These are phyloP conservation scores for Pseudogymnoascus sp. DNA, from an alignment of 2,329 filamentous ascomycete species.

Conservation along the genomic window DNA sequence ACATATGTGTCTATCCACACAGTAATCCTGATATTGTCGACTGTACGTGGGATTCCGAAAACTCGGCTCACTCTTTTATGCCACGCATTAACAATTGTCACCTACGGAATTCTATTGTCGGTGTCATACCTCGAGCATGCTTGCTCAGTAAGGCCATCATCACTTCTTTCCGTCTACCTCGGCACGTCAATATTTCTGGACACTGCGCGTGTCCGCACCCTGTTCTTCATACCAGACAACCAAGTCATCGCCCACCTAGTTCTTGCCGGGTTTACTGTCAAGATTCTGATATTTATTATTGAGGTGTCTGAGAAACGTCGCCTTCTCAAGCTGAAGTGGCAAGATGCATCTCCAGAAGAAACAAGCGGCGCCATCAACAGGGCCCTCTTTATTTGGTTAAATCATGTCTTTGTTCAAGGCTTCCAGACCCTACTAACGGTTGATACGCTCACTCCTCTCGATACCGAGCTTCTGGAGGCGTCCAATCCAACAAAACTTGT, in stretches of 20 bases:
- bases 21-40: not conserved
- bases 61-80: not conserved
- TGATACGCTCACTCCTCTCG: conserved; percentile 24
- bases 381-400: conserved; percentile 34
- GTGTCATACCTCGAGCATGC: conserved; percentile 33
- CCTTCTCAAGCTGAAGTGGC: conserved; percentile 25
- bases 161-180: conserved; percentile 37
- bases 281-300: conserved; percentile 29
- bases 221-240: conserved; percentile 33
- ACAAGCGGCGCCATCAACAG: conserved; percentile 30
- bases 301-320: conserved; percentile 32
- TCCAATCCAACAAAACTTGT: not conserved
- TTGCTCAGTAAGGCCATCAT: conserved; percentile 35
- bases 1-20: not conserved
- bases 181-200: conserved; percentile 39
- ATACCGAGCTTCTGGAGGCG: conserved; percentile 21
- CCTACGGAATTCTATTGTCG: not conserved
- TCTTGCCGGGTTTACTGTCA: conserved; percentile 23
- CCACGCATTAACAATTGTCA: not conserved
- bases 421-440: conserved; percentile 21
- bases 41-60: not conserved
- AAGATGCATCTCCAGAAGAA: conserved; percentile 23
- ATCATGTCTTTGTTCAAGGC: conserved; percentile 26
- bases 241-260: conserved; percentile 25
- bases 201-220: conserved; percentile 35